Evolutionary conservation across 108 stramenopile species (phyloP).

Genomic region (Pseudonitzschia delicatissima): DNA sequence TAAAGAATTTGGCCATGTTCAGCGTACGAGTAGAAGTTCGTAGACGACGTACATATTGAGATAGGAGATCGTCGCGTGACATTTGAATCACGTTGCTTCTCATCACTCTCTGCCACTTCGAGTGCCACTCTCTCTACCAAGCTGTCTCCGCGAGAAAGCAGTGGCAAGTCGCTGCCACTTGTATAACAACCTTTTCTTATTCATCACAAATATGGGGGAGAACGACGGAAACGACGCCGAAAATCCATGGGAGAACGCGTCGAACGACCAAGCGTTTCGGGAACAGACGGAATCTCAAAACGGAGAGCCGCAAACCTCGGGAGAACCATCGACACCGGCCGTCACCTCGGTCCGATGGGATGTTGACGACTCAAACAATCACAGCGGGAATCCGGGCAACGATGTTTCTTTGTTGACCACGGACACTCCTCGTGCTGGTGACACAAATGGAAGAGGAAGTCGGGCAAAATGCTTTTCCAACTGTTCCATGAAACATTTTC

Average conservation of each 20-base stretch:
- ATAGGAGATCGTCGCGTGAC: too few species aligned
- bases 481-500: slow-evolving; percentile 2
- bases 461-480: not conserved
- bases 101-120: too few species aligned
- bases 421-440: not conserved
- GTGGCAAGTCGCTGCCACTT: too few species aligned
- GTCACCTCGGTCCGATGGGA: slow-evolving; percentile 4
- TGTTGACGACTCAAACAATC: not conserved
- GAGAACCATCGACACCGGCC: not conserved
- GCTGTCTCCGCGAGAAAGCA: too few species aligned
- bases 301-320: not conserved
- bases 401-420: slow-evolving; percentile 4
- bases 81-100: too few species aligned
- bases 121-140: too few species aligned
- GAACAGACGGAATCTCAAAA: not conserved
- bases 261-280: slow-evolving; percentile 23
- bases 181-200: too few species aligned
- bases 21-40: too few species aligned
- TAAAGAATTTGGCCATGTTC: too few species aligned
- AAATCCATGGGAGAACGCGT: slow-evolving; percentile 30
- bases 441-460: not conserved
- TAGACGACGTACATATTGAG: too few species aligned
- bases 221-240: not conserved
- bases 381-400: not conserved
- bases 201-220: too few species aligned